phyloP scores from a whole-genome alignment of 2,329 filamentous ascomycete genomes.

The Neocatenulostroma microsporum region DNA sequence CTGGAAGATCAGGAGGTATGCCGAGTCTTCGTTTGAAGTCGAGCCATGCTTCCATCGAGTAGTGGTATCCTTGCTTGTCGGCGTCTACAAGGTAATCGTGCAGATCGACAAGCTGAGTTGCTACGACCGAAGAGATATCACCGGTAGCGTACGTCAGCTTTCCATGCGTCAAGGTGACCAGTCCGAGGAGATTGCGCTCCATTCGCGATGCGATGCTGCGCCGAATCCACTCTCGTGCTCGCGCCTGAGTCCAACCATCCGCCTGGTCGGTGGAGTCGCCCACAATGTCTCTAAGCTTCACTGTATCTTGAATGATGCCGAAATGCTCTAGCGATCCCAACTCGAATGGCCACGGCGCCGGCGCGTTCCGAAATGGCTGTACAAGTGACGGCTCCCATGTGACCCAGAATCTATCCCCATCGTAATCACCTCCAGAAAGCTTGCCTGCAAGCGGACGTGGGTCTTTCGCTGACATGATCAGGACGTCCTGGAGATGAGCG shows the following conservation, averaged over 20 bases:
- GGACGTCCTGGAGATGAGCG: slow-evolving; percentile 64
- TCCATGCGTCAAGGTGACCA: slow-evolving; percentile 58
- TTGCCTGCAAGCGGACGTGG: slow-evolving; percentile 57
- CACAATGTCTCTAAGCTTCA: slow-evolving; percentile 3
- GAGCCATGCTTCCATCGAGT: slow-evolving; percentile 47
- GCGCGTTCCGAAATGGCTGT: slow-evolving; percentile 55
- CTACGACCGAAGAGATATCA: slow-evolving; percentile 10
- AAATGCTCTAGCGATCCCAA: slow-evolving; percentile 24
- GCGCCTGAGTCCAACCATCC: too few relatives aligned
- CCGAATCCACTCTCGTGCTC: slow-evolving; percentile 7
- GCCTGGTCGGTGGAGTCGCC: background rate
- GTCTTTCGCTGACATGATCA: slow-evolving; percentile 65
- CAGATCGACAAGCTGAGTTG: slow-evolving; percentile 27
- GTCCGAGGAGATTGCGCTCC: slow-evolving; percentile 47
- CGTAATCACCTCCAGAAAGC: slow-evolving; percentile 72
- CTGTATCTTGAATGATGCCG: slow-evolving; percentile 4
- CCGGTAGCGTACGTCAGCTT: slow-evolving; percentile 48
- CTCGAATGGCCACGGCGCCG: slow-evolving; percentile 45
- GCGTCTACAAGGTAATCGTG: slow-evolving; percentile 42
- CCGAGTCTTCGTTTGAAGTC: too few relatives aligned
- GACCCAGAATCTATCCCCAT: slow-evolving; percentile 68
- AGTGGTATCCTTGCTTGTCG: slow-evolving; percentile 42
- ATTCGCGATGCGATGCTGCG: slow-evolving; percentile 2
- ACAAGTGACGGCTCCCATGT: slow-evolving; percentile 65
- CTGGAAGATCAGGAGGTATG: too few relatives aligned